Conservation (phyloP, 345 rosid genomes). For the Heritiera littoralis region DNA sequence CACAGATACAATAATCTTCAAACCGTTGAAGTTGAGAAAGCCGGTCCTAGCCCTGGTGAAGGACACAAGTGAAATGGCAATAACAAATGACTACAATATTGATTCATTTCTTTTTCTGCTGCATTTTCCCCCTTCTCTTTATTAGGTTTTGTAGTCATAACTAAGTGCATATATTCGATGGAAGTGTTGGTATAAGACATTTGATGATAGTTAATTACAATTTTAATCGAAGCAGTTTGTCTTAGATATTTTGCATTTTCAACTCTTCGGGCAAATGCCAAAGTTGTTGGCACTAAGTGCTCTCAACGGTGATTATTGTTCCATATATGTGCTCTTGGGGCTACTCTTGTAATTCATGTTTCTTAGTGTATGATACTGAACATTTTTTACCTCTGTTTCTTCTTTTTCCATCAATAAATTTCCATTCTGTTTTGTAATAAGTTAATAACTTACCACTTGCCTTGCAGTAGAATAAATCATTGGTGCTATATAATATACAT, state of each 20-base stretch:
- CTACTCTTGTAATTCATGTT: neutral
- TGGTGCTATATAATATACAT: neutral
- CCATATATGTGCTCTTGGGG: neutral
- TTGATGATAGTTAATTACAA: neutral
- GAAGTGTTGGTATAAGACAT: neutral
- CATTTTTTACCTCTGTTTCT: neutral
- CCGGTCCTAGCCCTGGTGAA: conserved; percentile 52
- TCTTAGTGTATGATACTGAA: neutral
- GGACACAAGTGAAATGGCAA: conserved; percentile 32
- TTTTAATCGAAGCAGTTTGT: neutral
- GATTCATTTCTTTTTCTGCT: neutral
- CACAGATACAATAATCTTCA: conserved; percentile 20
- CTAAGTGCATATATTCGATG: too few relatives aligned
- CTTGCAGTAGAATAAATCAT: neutral
- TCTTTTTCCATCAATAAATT: neutral
- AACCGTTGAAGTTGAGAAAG: conserved; percentile 4
- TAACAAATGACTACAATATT: conserved; percentile 17
- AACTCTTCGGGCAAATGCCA: neutral
- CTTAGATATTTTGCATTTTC: neutral
- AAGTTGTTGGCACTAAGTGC: neutral
- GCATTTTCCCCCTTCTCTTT: neutral
- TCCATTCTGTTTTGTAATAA: neutral
- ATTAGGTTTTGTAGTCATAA: neutral
- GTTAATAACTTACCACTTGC: neutral
- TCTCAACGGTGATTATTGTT: neutral